Evolutionary conservation across 345 rosid species (phyloP).

Genomic region (Toxicodendron radicans): DNA sequence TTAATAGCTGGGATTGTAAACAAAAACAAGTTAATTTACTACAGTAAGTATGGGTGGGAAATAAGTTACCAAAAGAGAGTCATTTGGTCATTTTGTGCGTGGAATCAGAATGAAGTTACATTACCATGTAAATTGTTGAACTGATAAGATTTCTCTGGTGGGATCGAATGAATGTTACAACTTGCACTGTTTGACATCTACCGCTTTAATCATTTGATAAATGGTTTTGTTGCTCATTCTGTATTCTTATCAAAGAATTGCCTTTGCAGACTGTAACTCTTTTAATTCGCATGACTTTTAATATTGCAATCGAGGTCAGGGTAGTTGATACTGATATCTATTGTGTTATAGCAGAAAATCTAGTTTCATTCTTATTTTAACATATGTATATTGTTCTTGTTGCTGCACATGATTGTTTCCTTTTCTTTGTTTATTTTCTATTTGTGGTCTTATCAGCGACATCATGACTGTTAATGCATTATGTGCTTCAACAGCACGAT

Average conservation of each 20-base stretch:
- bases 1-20: not conserved
- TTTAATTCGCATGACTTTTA: too few species aligned
- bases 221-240: too few species aligned
- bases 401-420: not conserved
- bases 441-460: not conserved
- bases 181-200: too few species aligned
- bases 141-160: too few species aligned
- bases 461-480: not conserved
- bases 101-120: too few species aligned
- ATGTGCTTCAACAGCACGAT: constrained; percentile 53
- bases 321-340: not conserved
- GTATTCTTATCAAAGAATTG: too few species aligned
- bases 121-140: too few species aligned
- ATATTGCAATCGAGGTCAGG: not conserved
- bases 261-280: too few species aligned
- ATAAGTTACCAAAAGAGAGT: not conserved
- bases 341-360: not conserved
- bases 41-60: not conserved
- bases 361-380: not conserved
- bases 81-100: not conserved
- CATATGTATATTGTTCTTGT: not conserved
- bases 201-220: too few species aligned
- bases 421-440: not conserved
- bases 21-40: not conserved
- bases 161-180: too few species aligned